Conservation (phyloP, 441 rosid species). For the Eutrema salsugineum region DNA sequence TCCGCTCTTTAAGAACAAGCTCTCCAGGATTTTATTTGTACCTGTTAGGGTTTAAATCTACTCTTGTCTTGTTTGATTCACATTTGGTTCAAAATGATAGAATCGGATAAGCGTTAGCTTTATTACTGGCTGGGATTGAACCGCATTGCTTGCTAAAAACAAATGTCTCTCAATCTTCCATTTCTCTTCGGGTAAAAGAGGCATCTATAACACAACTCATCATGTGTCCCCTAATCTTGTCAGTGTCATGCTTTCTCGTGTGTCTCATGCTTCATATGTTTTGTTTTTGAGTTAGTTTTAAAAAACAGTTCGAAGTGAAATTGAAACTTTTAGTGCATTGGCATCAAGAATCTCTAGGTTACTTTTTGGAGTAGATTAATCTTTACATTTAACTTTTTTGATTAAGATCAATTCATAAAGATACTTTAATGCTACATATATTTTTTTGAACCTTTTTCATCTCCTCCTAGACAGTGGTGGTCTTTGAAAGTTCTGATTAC, state of each 20-base stretch:
- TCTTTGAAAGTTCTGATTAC: not conserved
- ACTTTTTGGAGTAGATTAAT: not conserved
- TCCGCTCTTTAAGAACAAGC: not conserved
- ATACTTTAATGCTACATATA: not conserved
- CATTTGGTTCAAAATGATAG: not conserved
- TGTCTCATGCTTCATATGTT: not conserved
- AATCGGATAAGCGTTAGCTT: not conserved
- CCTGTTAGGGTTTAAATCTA: not conserved
- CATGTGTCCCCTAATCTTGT: not conserved
- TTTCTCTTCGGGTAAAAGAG: not conserved
- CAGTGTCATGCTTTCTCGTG: not conserved
- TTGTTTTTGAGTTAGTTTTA: not conserved
- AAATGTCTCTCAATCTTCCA: not conserved
- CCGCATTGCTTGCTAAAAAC: not conserved
- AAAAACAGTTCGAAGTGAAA: not conserved
- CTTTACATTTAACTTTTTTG: not conserved
- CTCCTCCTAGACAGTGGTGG: not conserved
- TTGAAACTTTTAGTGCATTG: not conserved
- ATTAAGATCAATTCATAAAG: not conserved
- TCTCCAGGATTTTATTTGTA: not conserved
- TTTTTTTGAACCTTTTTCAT: not conserved
- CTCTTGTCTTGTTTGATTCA: not conserved
- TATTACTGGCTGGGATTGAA: not conserved
- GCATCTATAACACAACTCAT: not conserved
- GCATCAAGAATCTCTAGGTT: slow-evolving; percentile 3